A percentile compares a stretch with the other conserved stretches of the same genome.
Evolutionary conservation across 164 flowering plant genomes (phyloP).

Genomic region (Vitis rupestris): DNA sequence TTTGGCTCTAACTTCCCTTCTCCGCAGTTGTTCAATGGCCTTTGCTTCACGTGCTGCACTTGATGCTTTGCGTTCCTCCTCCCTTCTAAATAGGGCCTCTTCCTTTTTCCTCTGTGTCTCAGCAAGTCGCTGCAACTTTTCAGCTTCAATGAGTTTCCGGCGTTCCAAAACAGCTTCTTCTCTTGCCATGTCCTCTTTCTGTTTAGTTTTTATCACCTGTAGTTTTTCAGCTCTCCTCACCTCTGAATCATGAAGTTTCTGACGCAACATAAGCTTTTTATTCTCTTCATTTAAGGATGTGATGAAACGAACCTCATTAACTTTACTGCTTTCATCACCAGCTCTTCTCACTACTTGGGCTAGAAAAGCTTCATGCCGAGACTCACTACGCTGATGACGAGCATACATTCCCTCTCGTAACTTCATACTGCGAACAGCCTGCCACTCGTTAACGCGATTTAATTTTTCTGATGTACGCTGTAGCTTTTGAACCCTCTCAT

Average conservation of each 20-base stretch:
- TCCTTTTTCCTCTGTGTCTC: conserved; percentile 89
- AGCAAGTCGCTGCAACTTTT: conserved; percentile 91
- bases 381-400: conserved; percentile 88
- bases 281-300: conserved; percentile 95
- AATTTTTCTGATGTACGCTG: conserved; percentile 88
- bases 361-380: conserved; percentile 87
- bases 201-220: conserved; percentile 76
- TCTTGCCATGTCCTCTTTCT: conserved; percentile 91
- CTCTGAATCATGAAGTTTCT: conserved; percentile 90
- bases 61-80: conserved; percentile 94
- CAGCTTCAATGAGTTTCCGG: conserved; percentile 80
- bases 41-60: conserved; percentile 95
- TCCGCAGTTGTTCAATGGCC: conserved; percentile 78
- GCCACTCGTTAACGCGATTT: conserved; percentile 93
- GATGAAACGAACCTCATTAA: conserved; percentile 95
- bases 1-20: conserved; percentile 84
- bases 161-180: conserved; percentile 98
- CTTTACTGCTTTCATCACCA: conserved; percentile 96
- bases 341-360: conserved; percentile 95
- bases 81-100: conserved; percentile 90
- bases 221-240: conserved; percentile 93
- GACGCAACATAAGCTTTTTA: conserved; percentile 78
- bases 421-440: conserved; percentile 80
- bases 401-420: conserved; percentile 86
- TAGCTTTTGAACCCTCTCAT: conserved; percentile 81